A percentile compares a stretch with the other conserved stretches of the same genome.
Evolutionary conservation across 1,284 basidiomycete species (phyloP).

Genomic region (Cryptococcus hybrid): DNA sequence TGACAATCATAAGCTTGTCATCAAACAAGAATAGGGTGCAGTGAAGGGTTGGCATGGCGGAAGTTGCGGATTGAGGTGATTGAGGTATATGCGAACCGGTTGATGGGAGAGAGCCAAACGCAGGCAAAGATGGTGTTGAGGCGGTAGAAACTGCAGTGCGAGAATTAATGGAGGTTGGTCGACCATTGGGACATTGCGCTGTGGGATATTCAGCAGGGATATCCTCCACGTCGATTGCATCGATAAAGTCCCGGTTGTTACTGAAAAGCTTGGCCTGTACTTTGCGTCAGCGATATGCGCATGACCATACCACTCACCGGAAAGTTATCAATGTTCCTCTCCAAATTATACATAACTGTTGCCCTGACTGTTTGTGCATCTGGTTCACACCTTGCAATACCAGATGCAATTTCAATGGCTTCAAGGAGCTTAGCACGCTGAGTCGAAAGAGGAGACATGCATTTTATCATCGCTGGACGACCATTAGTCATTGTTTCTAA

Average conservation of each 20-base stretch:
- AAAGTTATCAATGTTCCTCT: conserved; percentile 83
- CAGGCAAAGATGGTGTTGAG: conserved; percentile 48
- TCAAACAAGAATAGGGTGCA: conserved; percentile 93
- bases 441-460: conserved; percentile 71
- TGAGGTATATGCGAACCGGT: conserved; percentile 50
- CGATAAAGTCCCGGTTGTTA: conserved; percentile 81
- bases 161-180: conserved; percentile 14
- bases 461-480: conserved; percentile 68
- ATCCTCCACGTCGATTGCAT: conserved; percentile 93
- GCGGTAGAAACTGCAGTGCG: conserved; percentile 25
- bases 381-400: conserved; percentile 88
- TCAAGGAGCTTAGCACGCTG: conserved; percentile 81
- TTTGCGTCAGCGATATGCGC: conserved; percentile 5
- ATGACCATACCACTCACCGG: conserved; percentile 55
- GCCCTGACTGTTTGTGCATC: conserved; percentile 89
- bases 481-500: conserved; percentile 9
- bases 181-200: conserved; percentile 18
- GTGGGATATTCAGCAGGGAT: conserved; percentile 56
- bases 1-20: conserved; percentile 88
- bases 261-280: conserved; percentile 71
- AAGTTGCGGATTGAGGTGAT: conserved; percentile 42
- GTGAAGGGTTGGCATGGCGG: conserved; percentile 56
- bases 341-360: conserved; percentile 83
- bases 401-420: conserved; percentile 80
- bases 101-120: conserved; percentile 18